Percentiles rank a stretch among this genome's conserved stretches.
phyloP scores from a whole-genome alignment of 2,329 filamentous ascomycete species.

The Epichloe coenophiala region DNA sequence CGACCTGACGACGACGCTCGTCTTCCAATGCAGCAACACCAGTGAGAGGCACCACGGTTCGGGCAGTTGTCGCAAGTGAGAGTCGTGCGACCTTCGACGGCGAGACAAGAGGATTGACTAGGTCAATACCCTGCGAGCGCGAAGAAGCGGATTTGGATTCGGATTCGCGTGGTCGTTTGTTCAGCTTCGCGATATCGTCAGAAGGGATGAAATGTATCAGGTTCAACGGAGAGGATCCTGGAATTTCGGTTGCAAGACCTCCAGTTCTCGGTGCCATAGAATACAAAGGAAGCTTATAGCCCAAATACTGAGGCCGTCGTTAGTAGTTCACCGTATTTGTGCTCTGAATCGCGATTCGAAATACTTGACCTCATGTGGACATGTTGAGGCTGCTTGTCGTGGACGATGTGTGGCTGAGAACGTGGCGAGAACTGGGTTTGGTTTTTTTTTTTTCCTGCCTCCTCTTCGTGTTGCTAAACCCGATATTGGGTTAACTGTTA shows the following conservation, averaged over 20 bases:
- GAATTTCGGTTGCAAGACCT: slow-evolving; percentile 37
- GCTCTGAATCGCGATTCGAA: slow-evolving; percentile 3
- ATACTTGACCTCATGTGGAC: slow-evolving; percentile 16
- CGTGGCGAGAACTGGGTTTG: slow-evolving; percentile 27
- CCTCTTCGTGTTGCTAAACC: slow-evolving; percentile 4
- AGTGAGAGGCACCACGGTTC: slow-evolving; percentile 34
- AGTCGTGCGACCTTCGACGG: slow-evolving; percentile 42
- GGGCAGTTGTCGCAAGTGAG: slow-evolving; percentile 26
- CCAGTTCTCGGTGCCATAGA: slow-evolving; percentile 42
- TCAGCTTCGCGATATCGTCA: slow-evolving; percentile 26
- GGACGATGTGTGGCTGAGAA: slow-evolving; percentile 28
- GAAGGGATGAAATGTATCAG: slow-evolving; percentile 21
- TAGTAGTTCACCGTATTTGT: background rate
- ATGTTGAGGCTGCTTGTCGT: slow-evolving; percentile 21
- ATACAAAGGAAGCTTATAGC: background rate
- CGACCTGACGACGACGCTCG: slow-evolving; percentile 33
- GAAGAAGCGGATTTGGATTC: slow-evolving; percentile 31
- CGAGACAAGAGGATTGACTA: slow-evolving; percentile 28
- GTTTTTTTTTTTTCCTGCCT: slow-evolving; percentile 11
- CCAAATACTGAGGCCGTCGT: slow-evolving; percentile 1
- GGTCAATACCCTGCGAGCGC: slow-evolving; percentile 15
- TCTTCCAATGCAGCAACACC: slow-evolving; percentile 42
- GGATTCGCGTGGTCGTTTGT: slow-evolving; percentile 34
- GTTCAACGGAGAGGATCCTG: slow-evolving; percentile 24
- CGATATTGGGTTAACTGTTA: background rate